A percentile compares a stretch with the other conserved stretches of the same genome.
These are phyloP conservation scores for Uronychia setigera DNA, from an alignment of 73 alveolate species.

Conservation along the genomic window DNA sequence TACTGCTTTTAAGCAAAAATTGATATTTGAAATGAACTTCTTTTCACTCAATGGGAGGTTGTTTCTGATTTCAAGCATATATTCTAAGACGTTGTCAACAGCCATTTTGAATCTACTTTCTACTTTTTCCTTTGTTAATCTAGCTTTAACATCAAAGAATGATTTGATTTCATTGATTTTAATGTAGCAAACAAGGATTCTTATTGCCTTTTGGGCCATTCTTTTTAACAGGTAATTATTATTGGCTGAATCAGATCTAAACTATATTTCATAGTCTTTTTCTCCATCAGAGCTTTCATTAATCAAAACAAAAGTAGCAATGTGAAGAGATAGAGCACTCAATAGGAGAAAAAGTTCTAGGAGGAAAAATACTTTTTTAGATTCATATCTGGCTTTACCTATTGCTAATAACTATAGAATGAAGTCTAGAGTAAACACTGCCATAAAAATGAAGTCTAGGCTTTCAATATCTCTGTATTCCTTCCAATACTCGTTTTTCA, in stretches of 20 bases:
- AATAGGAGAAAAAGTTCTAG: background rate
- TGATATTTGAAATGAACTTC: constrained; percentile 12
- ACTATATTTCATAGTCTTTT: background rate
- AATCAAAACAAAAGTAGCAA: background rate
- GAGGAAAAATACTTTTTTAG: background rate
- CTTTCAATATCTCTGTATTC: background rate
- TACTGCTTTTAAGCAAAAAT: constrained; percentile 45
- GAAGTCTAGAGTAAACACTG: background rate
- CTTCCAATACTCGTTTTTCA: background rate
- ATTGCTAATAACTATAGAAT: background rate
- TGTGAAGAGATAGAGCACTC: background rate
- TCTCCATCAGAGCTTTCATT: background rate
- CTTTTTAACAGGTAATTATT: background rate
- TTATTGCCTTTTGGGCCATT: background rate
- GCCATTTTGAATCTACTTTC: background rate
- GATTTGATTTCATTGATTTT: background rate
- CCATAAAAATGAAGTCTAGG: background rate
- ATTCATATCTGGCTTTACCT: background rate
- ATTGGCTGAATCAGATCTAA: background rate
- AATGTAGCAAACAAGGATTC: background rate
- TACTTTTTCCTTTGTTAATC: background rate
- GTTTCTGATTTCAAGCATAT: background rate
- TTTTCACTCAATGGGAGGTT: background rate
- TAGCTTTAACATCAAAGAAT: background rate
- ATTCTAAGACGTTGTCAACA: background rate